Evolutionary conservation across 208 protist species (phyloP), one percentile per base, ranked within the genome.

Genomic region (Lotmaria passim): DNA sequence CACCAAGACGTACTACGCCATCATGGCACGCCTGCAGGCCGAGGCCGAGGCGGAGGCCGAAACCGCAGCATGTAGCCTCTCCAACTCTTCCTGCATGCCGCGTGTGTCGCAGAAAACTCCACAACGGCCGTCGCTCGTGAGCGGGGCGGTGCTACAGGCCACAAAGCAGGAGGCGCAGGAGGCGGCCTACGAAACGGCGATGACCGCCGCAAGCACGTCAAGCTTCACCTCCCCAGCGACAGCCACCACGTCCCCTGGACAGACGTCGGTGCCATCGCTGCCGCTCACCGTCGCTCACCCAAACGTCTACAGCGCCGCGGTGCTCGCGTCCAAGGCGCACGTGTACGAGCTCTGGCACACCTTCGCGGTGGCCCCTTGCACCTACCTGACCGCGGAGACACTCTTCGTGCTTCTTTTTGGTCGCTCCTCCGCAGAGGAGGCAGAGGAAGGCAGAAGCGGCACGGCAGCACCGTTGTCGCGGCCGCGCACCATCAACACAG

Each of bases 351-450:
- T 83, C 38, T 86, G 90, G 72, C 51, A 71, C 38, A 57, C 84
- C 23, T 81, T 94, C 10, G 64, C 72, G 7, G 83, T 91, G 57
- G 44, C 56, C 19, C 74, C 80, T 17, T 48, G 76, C 11, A 90
- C 80, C 5, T 89, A 88, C 79, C 51, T 83, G 26, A 91, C 77
- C 4, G 69, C 86, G 1, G 82, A 90, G 56, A 89, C 85, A 21
- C 81, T 95, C 14, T 64, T 81, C 65, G 24, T 62, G 2, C 53
- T 93, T 3, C 59, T 95, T 1, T 93, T 95, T 70, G 69, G 50
- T 19, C 48, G 33, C 30, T 11, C 36, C 3, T 58, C 15, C 24
- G 34, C 36, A 19, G 66, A 44, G 19, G 24, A 46, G 17, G 51
- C 6, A 7, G 46, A 7, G 26, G 34, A 50, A 7, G 15, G 38